Percentiles rank a stretch among this genome's conserved stretches.
Conservation (phyloP, 768 basidiomycete genomes). For the Trametes punicea region DNA sequence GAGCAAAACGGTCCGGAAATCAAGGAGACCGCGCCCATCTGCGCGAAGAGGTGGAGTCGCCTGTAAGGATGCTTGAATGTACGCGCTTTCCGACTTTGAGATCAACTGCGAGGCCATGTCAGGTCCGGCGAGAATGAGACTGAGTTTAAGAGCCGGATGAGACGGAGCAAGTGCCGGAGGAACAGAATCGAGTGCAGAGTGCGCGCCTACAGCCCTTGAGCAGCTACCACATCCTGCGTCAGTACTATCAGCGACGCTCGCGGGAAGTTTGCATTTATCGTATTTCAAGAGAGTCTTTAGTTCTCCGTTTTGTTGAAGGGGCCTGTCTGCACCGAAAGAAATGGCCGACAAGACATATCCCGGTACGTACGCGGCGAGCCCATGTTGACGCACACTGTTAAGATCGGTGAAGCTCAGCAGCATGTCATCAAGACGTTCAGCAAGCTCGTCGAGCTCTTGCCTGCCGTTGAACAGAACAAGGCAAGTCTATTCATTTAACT, state of each 20-base stretch:
- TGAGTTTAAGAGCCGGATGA: neutral
- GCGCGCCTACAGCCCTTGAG: neutral
- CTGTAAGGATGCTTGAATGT: slow-evolving; percentile 64
- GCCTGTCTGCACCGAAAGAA: neutral
- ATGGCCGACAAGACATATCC: slow-evolving; percentile 9
- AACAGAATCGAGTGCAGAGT: neutral
- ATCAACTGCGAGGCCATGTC: slow-evolving; percentile 34
- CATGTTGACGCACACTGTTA: neutral
- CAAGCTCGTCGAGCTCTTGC: slow-evolving; percentile 48
- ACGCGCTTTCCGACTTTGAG: slow-evolving; percentile 80
- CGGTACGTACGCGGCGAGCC: neutral
- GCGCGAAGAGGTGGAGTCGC: slow-evolving; percentile 60
- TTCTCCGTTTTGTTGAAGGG: neutral
- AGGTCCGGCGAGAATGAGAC: too few relatives aligned
- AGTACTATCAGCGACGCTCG: neutral
- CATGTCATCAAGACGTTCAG: slow-evolving; percentile 54
- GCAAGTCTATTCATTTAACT: slow-evolving; percentile 33
- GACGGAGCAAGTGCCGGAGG: neutral
- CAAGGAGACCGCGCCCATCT: slow-evolving; percentile 67
- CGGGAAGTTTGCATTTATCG: neutral
- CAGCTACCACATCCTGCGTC: neutral
- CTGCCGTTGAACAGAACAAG: slow-evolving; percentile 48
- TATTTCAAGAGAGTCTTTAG: neutral
- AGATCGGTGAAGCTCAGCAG: slow-evolving; percentile 39
- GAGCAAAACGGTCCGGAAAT: slow-evolving; percentile 67